phyloP scores from a whole-genome alignment of 495 filamentous ascomycete species.

The Aspergillus campestris region DNA sequence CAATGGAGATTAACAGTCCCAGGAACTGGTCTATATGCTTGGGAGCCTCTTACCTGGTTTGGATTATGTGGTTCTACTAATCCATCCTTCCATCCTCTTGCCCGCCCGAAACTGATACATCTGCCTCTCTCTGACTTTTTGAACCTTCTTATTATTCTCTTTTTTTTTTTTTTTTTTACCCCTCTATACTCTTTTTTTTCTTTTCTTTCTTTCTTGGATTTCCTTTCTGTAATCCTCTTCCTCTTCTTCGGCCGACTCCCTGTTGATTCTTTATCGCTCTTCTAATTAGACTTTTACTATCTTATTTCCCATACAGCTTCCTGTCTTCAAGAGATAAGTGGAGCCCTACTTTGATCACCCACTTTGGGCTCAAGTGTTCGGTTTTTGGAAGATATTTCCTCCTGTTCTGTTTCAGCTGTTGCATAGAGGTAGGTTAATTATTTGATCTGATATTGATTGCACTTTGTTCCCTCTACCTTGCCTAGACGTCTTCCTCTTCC shows the following conservation, averaged over 20 bases:
- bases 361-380: too few relatives aligned
- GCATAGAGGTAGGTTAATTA: slow-evolving; percentile 5
- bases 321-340: background rate
- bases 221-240: background rate
- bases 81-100: slow-evolving; percentile 8
- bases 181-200: slow-evolving; percentile 6
- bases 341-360: too few relatives aligned
- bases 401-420: background rate
- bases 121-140: slow-evolving; percentile 17
- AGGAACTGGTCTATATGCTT: background rate
- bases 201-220: background rate
- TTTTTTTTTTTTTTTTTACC: slow-evolving; percentile 13
- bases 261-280: background rate
- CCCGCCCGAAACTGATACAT: slow-evolving; percentile 11
- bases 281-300: background rate
- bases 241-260: background rate
- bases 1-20: slow-evolving; percentile 6
- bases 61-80: slow-evolving; percentile 9
- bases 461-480: too few relatives aligned
- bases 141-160: slow-evolving; percentile 13
- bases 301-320: background rate
- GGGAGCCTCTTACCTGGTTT: too few relatives aligned
- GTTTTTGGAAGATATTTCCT: too few relatives aligned
- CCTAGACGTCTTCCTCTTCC: too few relatives aligned
- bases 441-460: slow-evolving; percentile 7